Evolutionary conservation across 345 rosid genomes (phyloP), one percentile per base, ranked within the genome.

Genomic region (Camelina hispida): DNA sequence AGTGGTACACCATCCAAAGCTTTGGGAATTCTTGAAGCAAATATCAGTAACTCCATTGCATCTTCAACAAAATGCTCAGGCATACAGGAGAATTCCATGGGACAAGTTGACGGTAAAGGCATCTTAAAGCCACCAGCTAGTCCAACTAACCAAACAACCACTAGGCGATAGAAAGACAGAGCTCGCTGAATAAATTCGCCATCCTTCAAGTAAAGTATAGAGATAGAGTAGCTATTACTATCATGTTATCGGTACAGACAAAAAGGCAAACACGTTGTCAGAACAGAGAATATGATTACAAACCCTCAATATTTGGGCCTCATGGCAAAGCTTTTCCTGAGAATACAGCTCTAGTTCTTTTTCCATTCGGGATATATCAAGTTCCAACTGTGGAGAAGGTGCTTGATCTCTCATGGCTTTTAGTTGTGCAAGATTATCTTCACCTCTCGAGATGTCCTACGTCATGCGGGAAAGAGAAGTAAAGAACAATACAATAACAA

Each of bases 51-150:
- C 79, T 96, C 99, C 98, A 89, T 86, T 9, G 97, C 94, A 87
- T 96, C 99, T 83, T 96, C 99, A 72, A 89, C 88, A 83, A 96
- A 96, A 87, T 96, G 98, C 87, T 96, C 98, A 18, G 99, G 99
- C 97, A 93, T 83, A 75, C 85, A 86, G 11, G 99, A 93, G 83
- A 96, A 91, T 73, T 89, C 89, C 98, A 86, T 87, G 34, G 99
- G 92, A 77, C 98, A 96, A 37, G 81, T 80, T 57, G 86, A 60
- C 32, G 96, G 94, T 20, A 93, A 79, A 62, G 99, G 98, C 96
- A 96, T 93, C 85, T 81, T 89, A 83, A 93, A 96, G 69, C 98
- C 99, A 73, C 97, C 98, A 79, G 87, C 91, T 81, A 93, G 83
- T 71, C 81, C 85, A 63, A 89, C 98, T 82, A 96, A 80, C 98